Base-by-base conservation (phyloP, 1,284 basidiomycete genomes). In the Ustilago curta region DNA sequence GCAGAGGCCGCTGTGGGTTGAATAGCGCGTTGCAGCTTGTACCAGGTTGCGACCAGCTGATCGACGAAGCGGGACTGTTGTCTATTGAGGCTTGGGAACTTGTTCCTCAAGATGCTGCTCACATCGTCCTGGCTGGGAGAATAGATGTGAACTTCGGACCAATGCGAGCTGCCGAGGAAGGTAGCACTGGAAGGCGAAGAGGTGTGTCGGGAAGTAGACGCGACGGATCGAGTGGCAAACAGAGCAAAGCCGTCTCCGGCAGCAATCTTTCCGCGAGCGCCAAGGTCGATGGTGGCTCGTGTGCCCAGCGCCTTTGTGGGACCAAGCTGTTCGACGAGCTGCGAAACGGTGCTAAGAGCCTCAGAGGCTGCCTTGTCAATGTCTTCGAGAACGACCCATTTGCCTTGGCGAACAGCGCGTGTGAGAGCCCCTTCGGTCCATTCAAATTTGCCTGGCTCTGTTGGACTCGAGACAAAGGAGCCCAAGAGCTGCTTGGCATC, bases 391-490 rank as follows among this genome's bases (percentile, higher is more conserved):
- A 99, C 90, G 2, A 99, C 88, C 96, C 97, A 99, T 82, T 91
- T 91, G 14, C 97, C 97, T 76, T 93, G 91, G 44, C 91, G 89
- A 87, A 99, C 92, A 0, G 96, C 93, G 49, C 93, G 92, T 7
- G 96, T 91, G 48, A 99, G 88, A 0, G 95, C 92, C 12, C 97
- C 97, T 77, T 99, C 95, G 84, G 93, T 93, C 92, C 95, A 99
- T 81, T 96, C 93, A 78, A 99, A 99, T 0, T 91, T 91, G 11
- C 97, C 97, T 0, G 94, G 91, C 42, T 90, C 89, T 1, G 89
- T 91, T 0, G 92, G 88, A 0, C 95, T 97, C 1, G 96, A 97
- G 3, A 94, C 88, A 70, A 98, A 97, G 2, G 94, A 96, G 7
- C 97, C 97, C 35, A 99, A 89, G 1, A 99, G 89, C 1, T 94